Base-by-base conservation (phyloP, 805 yeast genomes). In the Ogataea paraovalis region DNA sequence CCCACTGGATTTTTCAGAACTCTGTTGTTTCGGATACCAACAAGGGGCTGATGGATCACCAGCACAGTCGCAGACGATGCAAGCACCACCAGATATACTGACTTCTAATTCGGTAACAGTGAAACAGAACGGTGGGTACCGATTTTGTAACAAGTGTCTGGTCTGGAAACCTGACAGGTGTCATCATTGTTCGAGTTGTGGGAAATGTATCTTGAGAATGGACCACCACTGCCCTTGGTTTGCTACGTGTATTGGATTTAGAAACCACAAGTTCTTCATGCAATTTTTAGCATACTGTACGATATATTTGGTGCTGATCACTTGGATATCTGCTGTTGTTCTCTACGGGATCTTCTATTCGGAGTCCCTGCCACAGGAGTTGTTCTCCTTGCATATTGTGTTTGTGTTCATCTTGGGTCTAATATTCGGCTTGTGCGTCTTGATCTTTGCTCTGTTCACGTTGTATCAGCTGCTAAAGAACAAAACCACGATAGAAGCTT, bases 211-310 rank as follows among this genome's bases (percentile, higher is more conserved):
- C 2, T 58, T 79, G 37, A 57, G 69, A 39, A 79, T 79, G 83
- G 83, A 79, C 61, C 84, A 79, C 54, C 82, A 79, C 59, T 79
- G 84, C 53, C 97, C 97, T 0, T 92, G 98, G 98, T 89, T 90
- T 65, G 83, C 96, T 2, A 73, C 80, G 4, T 91, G 97, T 64
- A 78, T 92, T 48, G 98, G 98, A 0, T 85, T 79, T 66, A 69
- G 69, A 25, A 92, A 92, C 66, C 90, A 87, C 54, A 86, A 89
- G 66, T 79, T 72, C 61, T 92, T 91, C 60, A 63, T 88, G 23
- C 96, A 89, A 62, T 85, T 86, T 60, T 64, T 90, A 45, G 40
- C 74, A 6, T 82, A 83, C 58, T 69, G 79, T 2, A 67, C 80
- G 2, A 23, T 75, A 0, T 82, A 78, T 57, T 63, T 83, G 1